phyloP scores from a whole-genome alignment of 2,329 filamentous ascomycete genomes.

The Biscogniauxia mediterranea region DNA sequence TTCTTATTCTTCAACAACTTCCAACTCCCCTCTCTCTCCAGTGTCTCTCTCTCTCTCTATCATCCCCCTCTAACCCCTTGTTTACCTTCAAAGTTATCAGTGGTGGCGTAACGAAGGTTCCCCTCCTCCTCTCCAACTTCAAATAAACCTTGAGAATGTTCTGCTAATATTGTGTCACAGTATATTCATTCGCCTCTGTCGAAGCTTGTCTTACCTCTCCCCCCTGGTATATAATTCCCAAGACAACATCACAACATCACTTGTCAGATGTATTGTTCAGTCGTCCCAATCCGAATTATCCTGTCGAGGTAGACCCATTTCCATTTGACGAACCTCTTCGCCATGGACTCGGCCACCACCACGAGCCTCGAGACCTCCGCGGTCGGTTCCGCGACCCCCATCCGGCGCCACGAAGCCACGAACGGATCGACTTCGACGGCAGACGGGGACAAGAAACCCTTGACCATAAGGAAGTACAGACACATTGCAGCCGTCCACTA shows the following conservation, averaged over 20 bases:
- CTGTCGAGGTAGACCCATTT: slow-evolving; percentile 5
- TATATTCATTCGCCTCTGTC: too few relatives aligned
- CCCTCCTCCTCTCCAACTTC: neutral
- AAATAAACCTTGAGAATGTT: neutral
- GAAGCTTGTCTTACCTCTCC: neutral
- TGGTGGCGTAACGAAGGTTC: neutral
- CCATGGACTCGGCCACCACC: slow-evolving; percentile 43
- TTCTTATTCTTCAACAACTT: too few relatives aligned
- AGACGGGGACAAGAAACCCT: slow-evolving; percentile 34
- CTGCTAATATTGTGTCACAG: too few relatives aligned
- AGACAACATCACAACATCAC: neutral
- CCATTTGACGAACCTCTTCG: slow-evolving; percentile 3
- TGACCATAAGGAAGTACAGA: slow-evolving; percentile 69
- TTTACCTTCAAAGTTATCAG: neutral
- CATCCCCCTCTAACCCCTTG: neutral
- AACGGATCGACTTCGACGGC: slow-evolving; percentile 4
- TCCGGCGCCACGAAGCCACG: slow-evolving; percentile 22
- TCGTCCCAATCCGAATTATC: neutral
- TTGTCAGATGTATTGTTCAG: neutral
- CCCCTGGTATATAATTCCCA: neutral
- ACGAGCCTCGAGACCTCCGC: slow-evolving; percentile 34
- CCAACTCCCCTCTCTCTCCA: too few relatives aligned
- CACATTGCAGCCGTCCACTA: slow-evolving; percentile 89
- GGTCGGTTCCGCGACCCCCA: slow-evolving; percentile 9
- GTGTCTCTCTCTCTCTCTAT: too few relatives aligned